Conservation (phyloP, 768 basidiomycete genomes). For the Porpolomopsis calyptriformis region DNA sequence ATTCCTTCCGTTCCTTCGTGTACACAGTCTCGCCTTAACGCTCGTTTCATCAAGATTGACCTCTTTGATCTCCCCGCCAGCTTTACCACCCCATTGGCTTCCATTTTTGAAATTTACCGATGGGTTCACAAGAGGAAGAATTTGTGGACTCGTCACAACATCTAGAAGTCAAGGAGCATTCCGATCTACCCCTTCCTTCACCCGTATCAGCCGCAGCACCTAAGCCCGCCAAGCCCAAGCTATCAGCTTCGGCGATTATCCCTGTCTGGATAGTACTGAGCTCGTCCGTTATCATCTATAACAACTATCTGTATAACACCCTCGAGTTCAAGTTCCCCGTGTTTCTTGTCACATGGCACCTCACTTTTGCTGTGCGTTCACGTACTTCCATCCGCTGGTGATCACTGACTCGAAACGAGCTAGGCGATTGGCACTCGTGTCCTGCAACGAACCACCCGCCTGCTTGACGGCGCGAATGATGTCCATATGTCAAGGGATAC, state of each 20-base stretch:
- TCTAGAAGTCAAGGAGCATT: not conserved
- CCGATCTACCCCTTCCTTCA: constrained; percentile 35
- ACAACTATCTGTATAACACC: constrained; percentile 80
- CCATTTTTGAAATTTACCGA: not conserved
- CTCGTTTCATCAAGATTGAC: too few species aligned
- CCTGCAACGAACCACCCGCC: constrained; percentile 67
- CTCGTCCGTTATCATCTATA: constrained; percentile 90
- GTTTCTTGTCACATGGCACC: constrained; percentile 86
- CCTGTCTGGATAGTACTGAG: constrained; percentile 90
- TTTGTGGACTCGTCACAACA: not conserved
- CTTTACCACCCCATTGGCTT: not conserved
- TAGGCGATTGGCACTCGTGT: constrained; percentile 79
- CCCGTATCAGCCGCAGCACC: constrained; percentile 37
- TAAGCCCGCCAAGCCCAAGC: constrained; percentile 35
- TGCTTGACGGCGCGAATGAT: constrained; percentile 72
- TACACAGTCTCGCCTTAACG: not conserved
- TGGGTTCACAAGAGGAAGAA: not conserved
- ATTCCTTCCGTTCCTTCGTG: not conserved
- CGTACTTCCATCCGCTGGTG: constrained; percentile 1
- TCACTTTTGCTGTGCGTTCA: constrained; percentile 47
- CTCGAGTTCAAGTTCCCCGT: constrained; percentile 84
- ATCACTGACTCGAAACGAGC: not conserved
- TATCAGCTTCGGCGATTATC: constrained; percentile 64
- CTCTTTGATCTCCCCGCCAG: not conserved
- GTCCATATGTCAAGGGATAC: constrained; percentile 69